phyloP scores from a whole-genome alignment of 768 basidiomycete genomes.

The Lactarius sp. region DNA sequence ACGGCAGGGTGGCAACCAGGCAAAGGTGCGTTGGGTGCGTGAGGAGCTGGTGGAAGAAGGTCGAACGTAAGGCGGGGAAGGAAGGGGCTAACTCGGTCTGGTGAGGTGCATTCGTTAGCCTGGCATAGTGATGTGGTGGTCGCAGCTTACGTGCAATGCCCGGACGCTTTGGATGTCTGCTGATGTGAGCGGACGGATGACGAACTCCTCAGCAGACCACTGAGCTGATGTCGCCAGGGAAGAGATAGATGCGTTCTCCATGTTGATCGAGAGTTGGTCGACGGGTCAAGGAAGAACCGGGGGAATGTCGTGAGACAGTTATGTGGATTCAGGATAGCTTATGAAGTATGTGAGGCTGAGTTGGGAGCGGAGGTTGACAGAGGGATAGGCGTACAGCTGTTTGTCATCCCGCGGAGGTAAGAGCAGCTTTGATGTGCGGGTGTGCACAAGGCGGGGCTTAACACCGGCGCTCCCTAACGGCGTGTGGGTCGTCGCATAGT shows the following conservation, averaged over 20 bases:
- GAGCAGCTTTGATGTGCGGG: not conserved
- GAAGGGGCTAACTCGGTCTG: conserved; percentile 15
- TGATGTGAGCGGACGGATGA: conserved; percentile 21
- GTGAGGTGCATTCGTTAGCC: not conserved
- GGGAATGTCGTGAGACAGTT: not conserved
- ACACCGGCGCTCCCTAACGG: not conserved
- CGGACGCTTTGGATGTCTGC: conserved; percentile 21
- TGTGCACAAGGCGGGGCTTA: not conserved
- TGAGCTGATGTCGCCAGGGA: not conserved
- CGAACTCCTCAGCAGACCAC: conserved; percentile 15
- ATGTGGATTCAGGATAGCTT: not conserved
- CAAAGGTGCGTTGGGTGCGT: conserved; percentile 20
- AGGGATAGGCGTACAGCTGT: not conserved
- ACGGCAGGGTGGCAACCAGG: conserved; percentile 16
- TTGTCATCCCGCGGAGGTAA: conserved; percentile 19
- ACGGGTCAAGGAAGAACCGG: not conserved
- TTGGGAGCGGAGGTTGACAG: conserved; percentile 18
- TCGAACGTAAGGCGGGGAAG: conserved; percentile 10
- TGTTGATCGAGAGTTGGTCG: not conserved
- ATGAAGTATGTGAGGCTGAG: not conserved
- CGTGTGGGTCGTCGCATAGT: not conserved
- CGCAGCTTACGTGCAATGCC: conserved; percentile 19
- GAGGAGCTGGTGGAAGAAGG: conserved; percentile 24
- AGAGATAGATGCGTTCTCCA: conserved; percentile 19
- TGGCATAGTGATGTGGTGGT: not conserved